Conservation (phyloP, 495 filamentous ascomycete species). For the Aspergillus wentii region DNA sequence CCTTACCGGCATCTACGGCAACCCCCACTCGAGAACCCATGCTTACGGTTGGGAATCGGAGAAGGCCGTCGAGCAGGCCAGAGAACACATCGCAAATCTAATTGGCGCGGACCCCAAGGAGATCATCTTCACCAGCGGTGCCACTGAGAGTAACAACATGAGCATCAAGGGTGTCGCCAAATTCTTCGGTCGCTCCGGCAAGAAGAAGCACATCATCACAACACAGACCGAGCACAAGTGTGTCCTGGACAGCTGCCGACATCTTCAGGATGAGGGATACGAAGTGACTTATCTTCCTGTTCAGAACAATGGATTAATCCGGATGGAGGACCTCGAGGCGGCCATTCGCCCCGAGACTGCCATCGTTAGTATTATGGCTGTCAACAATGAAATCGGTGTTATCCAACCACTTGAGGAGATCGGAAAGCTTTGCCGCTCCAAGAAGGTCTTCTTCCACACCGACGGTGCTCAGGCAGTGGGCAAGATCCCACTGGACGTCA, state of each 20-base stretch:
- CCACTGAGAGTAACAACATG: constrained; percentile 99
- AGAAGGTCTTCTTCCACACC: constrained; percentile 98
- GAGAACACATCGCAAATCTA: constrained; percentile 74
- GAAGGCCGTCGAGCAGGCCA: constrained; percentile 81
- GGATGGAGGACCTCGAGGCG: constrained; percentile 80
- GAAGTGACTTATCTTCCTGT: constrained; percentile 95
- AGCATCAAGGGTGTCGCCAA: constrained; percentile 95
- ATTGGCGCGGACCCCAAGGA: constrained; percentile 96
- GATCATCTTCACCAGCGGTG: constrained; percentile 97
- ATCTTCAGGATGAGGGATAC: constrained; percentile 95
- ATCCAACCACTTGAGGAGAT: constrained; percentile 94
- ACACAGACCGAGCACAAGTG: constrained; percentile 98
- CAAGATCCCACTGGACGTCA: constrained; percentile 94
- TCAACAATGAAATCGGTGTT: constrained; percentile 99
- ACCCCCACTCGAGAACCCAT: constrained; percentile 95
- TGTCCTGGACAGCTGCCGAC: constrained; percentile 91
- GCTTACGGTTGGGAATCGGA: constrained; percentile 99
- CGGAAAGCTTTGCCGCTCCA: constrained; percentile 81
- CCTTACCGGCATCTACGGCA: constrained; percentile 90
- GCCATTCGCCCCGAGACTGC: constrained; percentile 88
- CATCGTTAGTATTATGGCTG: constrained; percentile 95
- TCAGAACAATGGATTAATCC: constrained; percentile 73
- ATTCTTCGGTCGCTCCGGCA: constrained; percentile 86
- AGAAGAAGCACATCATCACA: constrained; percentile 98
- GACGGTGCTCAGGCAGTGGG: constrained; percentile 94